Base-by-base conservation (phyloP, 2,329 filamentous ascomycete species). In the Fusarium metavorans region DNA sequence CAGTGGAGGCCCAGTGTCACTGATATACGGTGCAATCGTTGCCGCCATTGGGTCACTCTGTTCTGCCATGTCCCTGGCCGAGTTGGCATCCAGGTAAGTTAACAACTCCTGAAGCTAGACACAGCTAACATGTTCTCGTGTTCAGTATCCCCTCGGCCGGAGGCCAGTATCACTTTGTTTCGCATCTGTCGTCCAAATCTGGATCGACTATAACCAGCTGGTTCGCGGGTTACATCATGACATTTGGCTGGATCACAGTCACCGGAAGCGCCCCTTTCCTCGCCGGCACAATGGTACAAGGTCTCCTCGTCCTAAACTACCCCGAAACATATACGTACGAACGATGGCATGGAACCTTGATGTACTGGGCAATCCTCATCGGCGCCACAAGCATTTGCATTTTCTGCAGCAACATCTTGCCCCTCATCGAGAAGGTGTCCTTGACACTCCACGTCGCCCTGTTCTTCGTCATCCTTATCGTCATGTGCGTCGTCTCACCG, bases 131-230 rank as follows among this genome's bases (percentile, higher is more conserved):
- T 5, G 1, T n/a, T 2, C 9, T 4, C 7, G 5, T n/a, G 0
- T 9, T 14, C 4, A 75, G 73, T 3, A 63, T 62, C 14, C 65
- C 73, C 18, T 71, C 71, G 0, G 74, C 74, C 0, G 74, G 74
- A 0, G 74, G 74, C 14, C 73, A 76, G 23, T 76, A 76, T 6
- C 74, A 76, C 3, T 76, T 72, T 10, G 73, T 76, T 1, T 73
- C 71, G 1, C 59, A 66, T 7, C 9, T 76, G 3, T 67, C 67
- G 1, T 64, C 64, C 0, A 30, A 58, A 18, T 18, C 60, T 2
- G n/a, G 30, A 11, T 45, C 45, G 9, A 34, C 30, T 20, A 10
- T 68, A 3, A 68, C 35, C 25, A 76, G 74, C 9, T 76, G 74
- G 74, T 37, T 76, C 3, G 48, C 71, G 1, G 74, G 74, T 2